These are phyloP conservation scores for Fragaria iinumae DNA, from an alignment of 306 rosid species.

Conservation along the genomic window DNA sequence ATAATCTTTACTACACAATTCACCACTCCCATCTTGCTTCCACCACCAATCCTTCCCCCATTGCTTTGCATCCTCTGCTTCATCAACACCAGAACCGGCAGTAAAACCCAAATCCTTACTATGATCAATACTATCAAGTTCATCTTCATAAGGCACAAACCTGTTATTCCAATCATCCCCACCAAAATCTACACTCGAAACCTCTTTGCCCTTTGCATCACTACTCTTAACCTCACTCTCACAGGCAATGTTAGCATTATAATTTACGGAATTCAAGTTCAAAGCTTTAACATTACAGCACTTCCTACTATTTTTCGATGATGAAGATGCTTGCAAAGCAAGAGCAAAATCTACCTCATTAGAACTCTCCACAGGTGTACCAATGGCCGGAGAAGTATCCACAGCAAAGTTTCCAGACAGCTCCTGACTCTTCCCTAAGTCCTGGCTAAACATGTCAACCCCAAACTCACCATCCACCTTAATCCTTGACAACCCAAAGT, in stretches of 20 bases:
- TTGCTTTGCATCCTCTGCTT: conserved; percentile 55
- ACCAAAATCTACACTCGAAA: conserved; percentile 48
- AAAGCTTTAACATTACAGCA: conserved; percentile 52
- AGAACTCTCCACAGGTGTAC: conserved; percentile 79
- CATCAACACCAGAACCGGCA: conserved; percentile 47
- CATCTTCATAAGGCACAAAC: conserved; percentile 82
- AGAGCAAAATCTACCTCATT: conserved; percentile 93
- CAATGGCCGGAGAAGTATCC: conserved; percentile 72
- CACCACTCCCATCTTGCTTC: conserved; percentile 86
- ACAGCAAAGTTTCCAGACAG: conserved; percentile 74
- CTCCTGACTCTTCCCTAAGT: conserved; percentile 77
- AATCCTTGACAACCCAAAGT: conserved; percentile 87
- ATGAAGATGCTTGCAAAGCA: conserved; percentile 88
- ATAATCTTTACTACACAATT: conserved; percentile 81
- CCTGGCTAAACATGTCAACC: conserved; percentile 89
- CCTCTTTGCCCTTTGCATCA: conserved; percentile 71
- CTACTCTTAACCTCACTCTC: conserved; percentile 53
- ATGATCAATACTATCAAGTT: conserved; percentile 67
- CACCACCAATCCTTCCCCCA: conserved; percentile 99
- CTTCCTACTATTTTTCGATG: conserved; percentile 64
- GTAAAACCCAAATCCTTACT: conserved; percentile 61
- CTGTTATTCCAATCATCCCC: conserved; percentile 67
- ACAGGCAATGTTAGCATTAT: conserved; percentile 56
- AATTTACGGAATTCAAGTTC: conserved; percentile 65
- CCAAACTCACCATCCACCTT: conserved; percentile 87